Evolutionary conservation across 1,284 basidiomycete genomes (phyloP).

Genomic region (Macrocybe sp.): DNA sequence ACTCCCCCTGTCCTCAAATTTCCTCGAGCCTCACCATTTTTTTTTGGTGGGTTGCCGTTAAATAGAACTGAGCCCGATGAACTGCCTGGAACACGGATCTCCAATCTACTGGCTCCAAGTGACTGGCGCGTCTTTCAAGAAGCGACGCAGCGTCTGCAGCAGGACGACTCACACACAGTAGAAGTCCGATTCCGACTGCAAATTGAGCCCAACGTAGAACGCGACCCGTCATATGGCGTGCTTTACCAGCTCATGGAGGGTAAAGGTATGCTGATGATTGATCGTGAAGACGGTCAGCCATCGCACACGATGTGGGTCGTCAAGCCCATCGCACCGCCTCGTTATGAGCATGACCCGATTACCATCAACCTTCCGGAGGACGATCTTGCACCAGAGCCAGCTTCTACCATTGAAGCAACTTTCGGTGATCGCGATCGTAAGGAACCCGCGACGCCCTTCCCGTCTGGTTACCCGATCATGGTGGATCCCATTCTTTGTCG

Average conservation of each 20-base stretch:
- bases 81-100: conserved; percentile 77
- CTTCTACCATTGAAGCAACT: conserved; percentile 27
- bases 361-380: conserved; percentile 51
- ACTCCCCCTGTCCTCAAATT: conserved; percentile 8
- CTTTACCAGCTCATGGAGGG: conserved; percentile 92
- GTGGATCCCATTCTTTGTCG: conserved; percentile 91
- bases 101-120: conserved; percentile 76
- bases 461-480: conserved; percentile 71
- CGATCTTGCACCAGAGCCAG: conserved; percentile 46
- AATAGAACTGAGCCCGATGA: conserved; percentile 80
- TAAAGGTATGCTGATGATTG: conserved; percentile 98
- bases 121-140: conserved; percentile 86
- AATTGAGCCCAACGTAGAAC: conserved; percentile 57
- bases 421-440: conserved; percentile 21
- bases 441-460: conserved; percentile 63
- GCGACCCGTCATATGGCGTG: conserved; percentile 43
- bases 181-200: conserved; percentile 89
- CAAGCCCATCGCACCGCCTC: conserved; percentile 74
- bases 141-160: conserved; percentile 81
- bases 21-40: conserved; percentile 9
- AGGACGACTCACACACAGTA: conserved; percentile 92
- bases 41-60: not conserved
- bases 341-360: conserved; percentile 57
- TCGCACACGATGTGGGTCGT: conserved; percentile 99
- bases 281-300: conserved; percentile 79